Evolutionary conservation across 495 filamentous ascomycete genomes (phyloP).

Genomic region (Tuber melanosporum): DNA sequence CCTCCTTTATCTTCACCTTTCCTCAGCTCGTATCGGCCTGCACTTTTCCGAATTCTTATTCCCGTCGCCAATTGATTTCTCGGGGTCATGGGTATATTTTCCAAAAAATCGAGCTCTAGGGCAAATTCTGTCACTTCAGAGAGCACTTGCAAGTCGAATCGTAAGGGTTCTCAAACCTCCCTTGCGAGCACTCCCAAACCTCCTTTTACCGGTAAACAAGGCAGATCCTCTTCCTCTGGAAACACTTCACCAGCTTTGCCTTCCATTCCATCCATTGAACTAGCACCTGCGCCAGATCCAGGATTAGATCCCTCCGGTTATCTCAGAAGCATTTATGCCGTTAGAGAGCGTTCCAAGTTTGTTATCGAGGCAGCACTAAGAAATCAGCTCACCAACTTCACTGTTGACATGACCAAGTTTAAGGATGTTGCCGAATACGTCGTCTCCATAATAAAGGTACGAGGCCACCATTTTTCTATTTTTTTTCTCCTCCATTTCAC

Average conservation of each 20-base stretch:
- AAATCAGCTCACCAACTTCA: slow-evolving; percentile 80
- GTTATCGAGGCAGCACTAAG: slow-evolving; percentile 69
- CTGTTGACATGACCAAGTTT: slow-evolving; percentile 85
- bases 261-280: slow-evolving; percentile 52
- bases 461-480: slow-evolving; percentile 12
- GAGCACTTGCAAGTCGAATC: slow-evolving; percentile 48
- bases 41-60: slow-evolving; percentile 11
- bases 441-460: slow-evolving; percentile 91
- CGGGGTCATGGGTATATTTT: slow-evolving; percentile 56
- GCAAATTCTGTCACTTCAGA: slow-evolving; percentile 50
- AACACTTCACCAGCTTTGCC: slow-evolving; percentile 48
- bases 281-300: slow-evolving; percentile 84
- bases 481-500: slow-evolving; percentile 1
- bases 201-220: slow-evolving; percentile 38
- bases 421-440: slow-evolving; percentile 83
- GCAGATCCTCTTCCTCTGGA: slow-evolving; percentile 37
- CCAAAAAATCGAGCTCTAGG: slow-evolving; percentile 54
- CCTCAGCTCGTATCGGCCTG: background rate
- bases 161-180: slow-evolving; percentile 53
- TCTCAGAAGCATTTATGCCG: slow-evolving; percentile 80
- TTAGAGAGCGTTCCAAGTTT: slow-evolving; percentile 68
- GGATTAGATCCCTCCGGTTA: slow-evolving; percentile 86
- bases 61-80: slow-evolving; percentile 1
- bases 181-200: slow-evolving; percentile 42
- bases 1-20: background rate